Conservation (phyloP, 805 yeast genomes). For the Vanderwaltozyma tropicalis region DNA sequence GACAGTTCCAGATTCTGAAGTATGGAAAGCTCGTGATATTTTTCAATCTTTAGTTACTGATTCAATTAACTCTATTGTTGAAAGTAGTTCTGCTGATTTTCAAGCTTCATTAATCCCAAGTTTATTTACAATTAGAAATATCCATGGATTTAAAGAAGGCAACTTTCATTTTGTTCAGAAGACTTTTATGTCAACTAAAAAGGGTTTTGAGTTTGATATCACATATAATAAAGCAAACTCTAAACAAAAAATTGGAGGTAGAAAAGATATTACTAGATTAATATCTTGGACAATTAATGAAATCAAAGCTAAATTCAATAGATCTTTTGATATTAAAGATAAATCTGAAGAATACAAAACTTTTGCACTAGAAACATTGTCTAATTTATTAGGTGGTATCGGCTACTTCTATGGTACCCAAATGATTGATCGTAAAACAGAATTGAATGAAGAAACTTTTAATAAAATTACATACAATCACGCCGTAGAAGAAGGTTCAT, state of each 20-base stretch:
- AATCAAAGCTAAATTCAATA: constrained; percentile 36
- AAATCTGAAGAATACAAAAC: constrained; percentile 31
- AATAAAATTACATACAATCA: constrained; percentile 37
- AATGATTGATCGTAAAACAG: constrained; percentile 63
- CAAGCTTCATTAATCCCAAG: constrained; percentile 31
- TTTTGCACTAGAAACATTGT: constrained; percentile 70
- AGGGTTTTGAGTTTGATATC: constrained; percentile 59
- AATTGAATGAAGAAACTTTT: constrained; percentile 60
- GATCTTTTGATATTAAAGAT: constrained; percentile 37
- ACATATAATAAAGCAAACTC: constrained; percentile 42
- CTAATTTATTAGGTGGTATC: constrained; percentile 83
- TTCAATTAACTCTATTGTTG: constrained; percentile 40
- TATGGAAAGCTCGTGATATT: constrained; percentile 73
- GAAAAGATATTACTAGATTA: constrained; percentile 13
- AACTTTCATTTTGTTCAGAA: constrained; percentile 75
- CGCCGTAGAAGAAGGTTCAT: constrained; percentile 66
- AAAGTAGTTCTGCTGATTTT: constrained; percentile 8
- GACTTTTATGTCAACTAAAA: constrained; percentile 44
- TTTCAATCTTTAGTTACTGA: constrained; percentile 63
- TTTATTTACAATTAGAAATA: constrained; percentile 45
- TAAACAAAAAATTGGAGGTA: constrained; percentile 28
- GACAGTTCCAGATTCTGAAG: constrained; percentile 56
- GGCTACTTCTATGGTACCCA: constrained; percentile 82
- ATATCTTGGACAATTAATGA: constrained; percentile 16
- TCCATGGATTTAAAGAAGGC: constrained; percentile 49